Percentiles rank a stretch among this genome's conserved stretches.
Conservation (phyloP, 2,329 filamentous ascomycete species). For the Diaporthe sp. region DNA sequence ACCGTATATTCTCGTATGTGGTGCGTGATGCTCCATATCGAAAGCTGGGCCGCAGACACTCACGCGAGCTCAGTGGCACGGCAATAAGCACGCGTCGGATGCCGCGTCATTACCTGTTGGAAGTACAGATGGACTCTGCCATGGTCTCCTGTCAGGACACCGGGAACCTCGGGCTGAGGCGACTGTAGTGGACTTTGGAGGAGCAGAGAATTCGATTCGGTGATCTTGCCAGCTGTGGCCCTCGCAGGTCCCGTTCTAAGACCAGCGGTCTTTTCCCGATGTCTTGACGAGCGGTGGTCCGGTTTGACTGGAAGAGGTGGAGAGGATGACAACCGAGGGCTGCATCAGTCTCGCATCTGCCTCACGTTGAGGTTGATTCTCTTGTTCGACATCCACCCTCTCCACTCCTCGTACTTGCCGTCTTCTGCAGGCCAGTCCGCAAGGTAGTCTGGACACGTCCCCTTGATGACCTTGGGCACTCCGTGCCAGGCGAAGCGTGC, state of each 20-base stretch:
- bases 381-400: constrained; percentile 89
- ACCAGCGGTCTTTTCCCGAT: background rate
- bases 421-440: constrained; percentile 77
- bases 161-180: background rate
- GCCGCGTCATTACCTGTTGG: constrained; percentile 5
- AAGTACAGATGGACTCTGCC: background rate
- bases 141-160: background rate
- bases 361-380: constrained; percentile 92
- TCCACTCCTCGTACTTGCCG: constrained; percentile 75
- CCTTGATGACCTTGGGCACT: constrained; percentile 85
- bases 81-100: background rate
- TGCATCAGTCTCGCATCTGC: constrained; percentile 77
- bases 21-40: background rate
- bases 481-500: constrained; percentile 95
- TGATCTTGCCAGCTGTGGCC: background rate
- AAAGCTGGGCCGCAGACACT: background rate
- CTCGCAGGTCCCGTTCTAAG: background rate
- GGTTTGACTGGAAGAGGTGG: no score
- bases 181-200: background rate
- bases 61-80: background rate
- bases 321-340: no score
- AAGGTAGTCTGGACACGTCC: constrained; percentile 82
- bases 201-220: no score
- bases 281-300: background rate
- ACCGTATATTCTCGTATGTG: background rate